These are phyloP conservation scores for Saitozyma sp. DNA, from an alignment of 768 basidiomycete species.

Conservation along the genomic window DNA sequence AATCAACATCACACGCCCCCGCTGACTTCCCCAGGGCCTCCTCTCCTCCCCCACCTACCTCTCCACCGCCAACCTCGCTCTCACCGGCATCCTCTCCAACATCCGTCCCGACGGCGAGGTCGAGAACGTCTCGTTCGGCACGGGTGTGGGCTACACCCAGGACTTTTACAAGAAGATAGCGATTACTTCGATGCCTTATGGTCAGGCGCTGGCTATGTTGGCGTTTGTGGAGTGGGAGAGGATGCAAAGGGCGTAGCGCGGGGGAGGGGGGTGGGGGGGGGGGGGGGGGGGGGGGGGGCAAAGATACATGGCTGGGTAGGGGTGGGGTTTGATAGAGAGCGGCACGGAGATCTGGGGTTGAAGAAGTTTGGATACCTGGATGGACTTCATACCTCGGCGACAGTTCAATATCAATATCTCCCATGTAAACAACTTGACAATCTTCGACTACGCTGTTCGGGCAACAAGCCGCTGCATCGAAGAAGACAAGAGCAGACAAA, in stretches of 20 bases:
- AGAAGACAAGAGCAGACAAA: no score
- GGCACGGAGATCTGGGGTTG: no score
- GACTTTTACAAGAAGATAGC: slow-evolving; percentile 60
- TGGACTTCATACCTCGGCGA: no score
- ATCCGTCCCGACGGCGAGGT: slow-evolving; percentile 59
- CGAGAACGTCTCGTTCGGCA: slow-evolving; percentile 60
- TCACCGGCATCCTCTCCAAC: slow-evolving; percentile 53
- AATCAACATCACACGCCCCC: neutral
- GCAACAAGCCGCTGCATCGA: no score
- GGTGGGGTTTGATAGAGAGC: no score
- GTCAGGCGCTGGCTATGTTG: slow-evolving; percentile 60
- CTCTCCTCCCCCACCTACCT: slow-evolving; percentile 14
- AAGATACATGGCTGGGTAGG: no score
- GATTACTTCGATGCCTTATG: slow-evolving; percentile 64
- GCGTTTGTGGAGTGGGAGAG: slow-evolving; percentile 58
- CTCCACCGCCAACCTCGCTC: slow-evolving; percentile 19
- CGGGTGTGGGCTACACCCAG: slow-evolving; percentile 58
- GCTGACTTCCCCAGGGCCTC: slow-evolving; percentile 5
- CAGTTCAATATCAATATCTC: no score
- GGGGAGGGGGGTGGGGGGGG: no score
- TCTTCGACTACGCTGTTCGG: no score
- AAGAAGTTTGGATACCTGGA: no score
- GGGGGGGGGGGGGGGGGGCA: no score
- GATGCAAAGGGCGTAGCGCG: slow-evolving; percentile 13
- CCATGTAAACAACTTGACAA: no score